Conservation (phyloP, 2,329 filamentous ascomycete genomes). For the Boeremia lycopersici region DNA sequence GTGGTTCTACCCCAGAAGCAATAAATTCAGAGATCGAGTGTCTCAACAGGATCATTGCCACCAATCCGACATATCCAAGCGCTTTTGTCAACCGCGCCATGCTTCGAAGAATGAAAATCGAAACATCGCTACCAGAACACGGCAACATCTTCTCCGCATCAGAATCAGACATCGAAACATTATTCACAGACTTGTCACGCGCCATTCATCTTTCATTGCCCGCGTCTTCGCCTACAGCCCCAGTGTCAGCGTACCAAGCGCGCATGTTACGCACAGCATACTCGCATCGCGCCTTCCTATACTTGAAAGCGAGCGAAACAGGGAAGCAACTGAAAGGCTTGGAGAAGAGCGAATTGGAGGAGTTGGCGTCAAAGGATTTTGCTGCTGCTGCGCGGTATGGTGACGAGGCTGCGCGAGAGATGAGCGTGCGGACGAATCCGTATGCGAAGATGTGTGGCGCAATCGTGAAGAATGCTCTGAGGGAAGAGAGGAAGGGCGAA, state of each 20-base stretch:
- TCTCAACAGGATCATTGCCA: conserved; percentile 62
- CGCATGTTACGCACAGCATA: conserved; percentile 72
- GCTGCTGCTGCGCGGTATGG: conserved; percentile 61
- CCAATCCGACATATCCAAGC: conserved; percentile 71
- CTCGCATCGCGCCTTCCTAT: conserved; percentile 67
- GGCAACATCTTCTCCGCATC: conserved; percentile 23
- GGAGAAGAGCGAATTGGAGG: conserved; percentile 55
- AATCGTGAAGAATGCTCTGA: conserved; percentile 66
- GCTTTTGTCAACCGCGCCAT: conserved; percentile 78
- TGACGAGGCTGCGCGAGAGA: conserved; percentile 61
- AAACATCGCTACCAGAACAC: neutral
- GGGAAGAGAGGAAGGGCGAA: conserved; percentile 53
- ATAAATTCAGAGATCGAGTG: conserved; percentile 35
- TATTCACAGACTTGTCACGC: conserved; percentile 46
- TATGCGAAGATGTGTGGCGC: conserved; percentile 67
- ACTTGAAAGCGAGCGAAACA: conserved; percentile 47
- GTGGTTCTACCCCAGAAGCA: conserved; percentile 13
- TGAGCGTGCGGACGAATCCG: conserved; percentile 66
- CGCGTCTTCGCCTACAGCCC: conserved; percentile 48
- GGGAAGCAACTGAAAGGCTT: conserved; percentile 44
- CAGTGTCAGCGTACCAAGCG: conserved; percentile 58
- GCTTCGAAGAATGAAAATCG: conserved; percentile 60
- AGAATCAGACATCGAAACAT: conserved; percentile 14
- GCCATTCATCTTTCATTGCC: conserved; percentile 63
- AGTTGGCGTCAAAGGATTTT: conserved; percentile 62